Conservation (phyloP, 2,329 filamentous ascomycete species). For the Periconia sp. region DNA sequence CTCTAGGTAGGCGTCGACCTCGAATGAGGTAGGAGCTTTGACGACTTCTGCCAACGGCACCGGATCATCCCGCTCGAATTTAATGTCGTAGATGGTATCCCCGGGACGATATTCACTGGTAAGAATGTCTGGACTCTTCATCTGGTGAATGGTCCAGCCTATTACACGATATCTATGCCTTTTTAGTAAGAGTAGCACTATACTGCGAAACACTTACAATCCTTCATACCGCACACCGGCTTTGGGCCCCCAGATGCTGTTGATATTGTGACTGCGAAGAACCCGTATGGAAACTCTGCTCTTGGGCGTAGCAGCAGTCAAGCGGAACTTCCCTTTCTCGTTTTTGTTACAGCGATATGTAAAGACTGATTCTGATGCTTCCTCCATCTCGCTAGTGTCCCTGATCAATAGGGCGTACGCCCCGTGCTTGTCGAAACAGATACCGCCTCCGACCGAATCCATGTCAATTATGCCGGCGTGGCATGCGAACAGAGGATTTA, state of each 20-base stretch:
- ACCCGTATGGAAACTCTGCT: slow-evolving; percentile 52
- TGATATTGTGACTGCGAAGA: slow-evolving; percentile 52
- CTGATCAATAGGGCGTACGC: slow-evolving; percentile 55
- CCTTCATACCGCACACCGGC: slow-evolving; percentile 58
- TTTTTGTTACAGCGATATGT: slow-evolving; percentile 47
- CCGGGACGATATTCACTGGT: slow-evolving; percentile 24
- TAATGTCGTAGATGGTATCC: slow-evolving; percentile 47
- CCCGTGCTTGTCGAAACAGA: slow-evolving; percentile 48
- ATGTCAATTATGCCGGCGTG: slow-evolving; percentile 56
- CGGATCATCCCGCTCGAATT: slow-evolving; percentile 44
- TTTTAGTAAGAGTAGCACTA: not conserved
- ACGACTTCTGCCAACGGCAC: slow-evolving; percentile 46
- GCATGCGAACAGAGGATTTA: slow-evolving; percentile 54
- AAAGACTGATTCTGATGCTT: slow-evolving; percentile 42
- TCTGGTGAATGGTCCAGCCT: slow-evolving; percentile 50
- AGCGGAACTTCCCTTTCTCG: slow-evolving; percentile 53
- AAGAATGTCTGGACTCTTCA: slow-evolving; percentile 18
- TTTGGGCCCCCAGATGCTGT: slow-evolving; percentile 53
- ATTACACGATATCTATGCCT: slow-evolving; percentile 31
- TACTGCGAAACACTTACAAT: slow-evolving; percentile 43
- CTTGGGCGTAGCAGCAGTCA: slow-evolving; percentile 49
- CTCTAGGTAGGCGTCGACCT: slow-evolving; percentile 56
- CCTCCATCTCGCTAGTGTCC: slow-evolving; percentile 46
- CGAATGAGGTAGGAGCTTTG: slow-evolving; percentile 48
- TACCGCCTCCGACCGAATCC: slow-evolving; percentile 48